These are phyloP conservation scores for Sicyos edulis DNA, from an alignment of 306 rosid species.

Conservation along the genomic window DNA sequence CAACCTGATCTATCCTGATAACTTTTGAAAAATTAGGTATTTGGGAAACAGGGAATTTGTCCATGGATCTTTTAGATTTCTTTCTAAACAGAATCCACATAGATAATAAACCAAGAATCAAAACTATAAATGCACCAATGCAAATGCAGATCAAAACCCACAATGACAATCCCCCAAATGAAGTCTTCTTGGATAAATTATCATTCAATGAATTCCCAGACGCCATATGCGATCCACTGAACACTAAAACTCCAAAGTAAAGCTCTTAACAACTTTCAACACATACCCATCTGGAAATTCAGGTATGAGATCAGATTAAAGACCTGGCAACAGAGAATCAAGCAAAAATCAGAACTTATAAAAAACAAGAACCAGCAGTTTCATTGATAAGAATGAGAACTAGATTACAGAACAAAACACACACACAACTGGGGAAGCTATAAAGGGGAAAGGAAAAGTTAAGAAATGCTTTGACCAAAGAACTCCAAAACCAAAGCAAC, in stretches of 20 bases:
- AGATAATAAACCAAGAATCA: conserved; percentile 62
- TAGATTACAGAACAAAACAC: not conserved
- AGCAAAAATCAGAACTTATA: not conserved
- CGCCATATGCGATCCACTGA: conserved; percentile 41
- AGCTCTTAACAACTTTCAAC: conserved; percentile 24
- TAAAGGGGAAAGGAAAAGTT: conserved; percentile 1
- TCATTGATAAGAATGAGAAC: not conserved
- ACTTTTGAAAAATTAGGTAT: conserved; percentile 76
- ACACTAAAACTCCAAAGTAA: conserved; percentile 28
- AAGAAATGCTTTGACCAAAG: not conserved
- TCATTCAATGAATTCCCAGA: conserved; percentile 48
- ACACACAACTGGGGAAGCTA: not conserved
- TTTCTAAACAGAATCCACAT: conserved; percentile 73
- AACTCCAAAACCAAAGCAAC: conserved; percentile 3
- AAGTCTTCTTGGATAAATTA: conserved; percentile 58
- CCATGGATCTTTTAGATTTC: conserved; percentile 60
- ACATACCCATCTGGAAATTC: conserved; percentile 28
- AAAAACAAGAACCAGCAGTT: not conserved
- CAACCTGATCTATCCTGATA: conserved; percentile 70
- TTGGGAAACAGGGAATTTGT: conserved; percentile 47
- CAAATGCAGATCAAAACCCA: conserved; percentile 82
- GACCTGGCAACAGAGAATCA: conserved; percentile 22
- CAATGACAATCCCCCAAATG: conserved; percentile 61
- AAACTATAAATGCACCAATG: conserved; percentile 69
- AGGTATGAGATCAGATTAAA: conserved; percentile 27